A percentile compares a stretch with the other conserved stretches of the same genome.
Conservation (phyloP, 495 filamentous ascomycete species). For the Penicillium macrosclerotiorum region DNA sequence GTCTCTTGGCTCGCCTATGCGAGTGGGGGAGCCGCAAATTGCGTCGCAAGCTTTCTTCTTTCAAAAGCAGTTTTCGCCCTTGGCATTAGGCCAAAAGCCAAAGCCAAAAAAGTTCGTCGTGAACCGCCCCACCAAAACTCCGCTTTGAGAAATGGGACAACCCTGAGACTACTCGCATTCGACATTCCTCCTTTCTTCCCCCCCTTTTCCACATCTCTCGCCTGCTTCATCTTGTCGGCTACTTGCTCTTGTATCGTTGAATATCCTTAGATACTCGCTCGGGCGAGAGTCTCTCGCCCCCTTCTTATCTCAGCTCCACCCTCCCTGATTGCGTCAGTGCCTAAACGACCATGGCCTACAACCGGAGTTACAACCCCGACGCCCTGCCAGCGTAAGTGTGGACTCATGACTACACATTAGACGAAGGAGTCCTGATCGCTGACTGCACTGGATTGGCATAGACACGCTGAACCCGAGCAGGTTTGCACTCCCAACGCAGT, state of each 20-base stretch:
- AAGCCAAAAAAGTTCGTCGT: constrained; percentile 14
- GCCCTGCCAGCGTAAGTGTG: constrained; percentile 85
- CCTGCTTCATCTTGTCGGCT: neutral
- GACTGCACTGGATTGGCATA: constrained; percentile 33
- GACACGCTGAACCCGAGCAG: constrained; percentile 93
- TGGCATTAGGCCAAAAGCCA: constrained; percentile 9
- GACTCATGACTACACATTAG: neutral
- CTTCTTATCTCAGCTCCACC: neutral
- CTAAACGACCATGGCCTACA: constrained; percentile 80
- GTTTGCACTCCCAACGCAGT: constrained; percentile 41
- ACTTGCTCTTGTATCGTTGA: neutral
- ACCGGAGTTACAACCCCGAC: constrained; percentile 90
- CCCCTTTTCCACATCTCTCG: neutral
- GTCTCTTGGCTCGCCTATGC: too few species aligned
- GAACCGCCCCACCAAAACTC: constrained; percentile 31
- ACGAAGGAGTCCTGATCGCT: constrained; percentile 7
- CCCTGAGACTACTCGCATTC: too few species aligned
- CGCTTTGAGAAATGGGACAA: constrained; percentile 18
- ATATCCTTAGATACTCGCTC: neutral
- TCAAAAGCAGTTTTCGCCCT: neutral
- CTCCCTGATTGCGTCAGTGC: constrained; percentile 28
- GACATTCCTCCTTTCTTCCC: constrained; percentile 3
- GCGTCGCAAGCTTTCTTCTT: neutral
- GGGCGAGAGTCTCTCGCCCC: constrained; percentile 4
- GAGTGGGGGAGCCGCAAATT: neutral